Base-by-base conservation (phyloP, 1,284 basidiomycete species). In the Puccinia horiana region DNA sequence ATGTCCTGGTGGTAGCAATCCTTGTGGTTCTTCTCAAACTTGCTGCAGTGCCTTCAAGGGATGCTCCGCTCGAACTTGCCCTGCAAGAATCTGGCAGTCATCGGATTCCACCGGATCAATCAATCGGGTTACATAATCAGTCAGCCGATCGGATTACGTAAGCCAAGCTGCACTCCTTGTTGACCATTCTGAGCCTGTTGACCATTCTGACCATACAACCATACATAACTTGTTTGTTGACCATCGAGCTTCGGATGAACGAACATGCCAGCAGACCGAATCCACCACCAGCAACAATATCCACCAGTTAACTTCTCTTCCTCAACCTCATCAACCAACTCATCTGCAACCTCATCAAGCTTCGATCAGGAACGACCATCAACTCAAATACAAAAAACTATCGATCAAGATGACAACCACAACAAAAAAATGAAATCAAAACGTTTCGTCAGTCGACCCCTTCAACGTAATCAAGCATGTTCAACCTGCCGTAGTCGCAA, bases 391-490 rank as follows among this genome's bases (percentile, higher is more conserved):
- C 35, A 35, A 20, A 35, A 65, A 40, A 35, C n/a, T 40, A 23
- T 18, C 32, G 35, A 40, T 65, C 61, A 65, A 18, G 40, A 37
- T 20, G 61, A 65, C 18, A 23, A 23, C 3, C 35, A 12, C 1
- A 29, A 3, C 12, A 47, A 47, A 49, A 70, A 70, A 49, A 29
- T 32, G 23, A 79, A 69, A 69, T n/a, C 63, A 37, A 79, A 70
- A 70, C 63, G 76, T 54, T 69, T 79, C 40, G 76, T 79, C 44
- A 79, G 63, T 70, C 63, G 76, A 42, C 76, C 76, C 14, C 47
- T 79, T 1, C 76, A 79, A 35, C 63, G 76, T 56, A 79, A 79
- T 32, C 76, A 79, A 56, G 76, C 76, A 16, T 79, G 76, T 49
- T 54, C 65, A 2, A 79, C 65, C n/a, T 79, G 76, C 58, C 63